Evolutionary conservation across 768 basidiomycete species (phyloP), one percentile per base, ranked within the genome.

Genomic region (Calocybe indica): DNA sequence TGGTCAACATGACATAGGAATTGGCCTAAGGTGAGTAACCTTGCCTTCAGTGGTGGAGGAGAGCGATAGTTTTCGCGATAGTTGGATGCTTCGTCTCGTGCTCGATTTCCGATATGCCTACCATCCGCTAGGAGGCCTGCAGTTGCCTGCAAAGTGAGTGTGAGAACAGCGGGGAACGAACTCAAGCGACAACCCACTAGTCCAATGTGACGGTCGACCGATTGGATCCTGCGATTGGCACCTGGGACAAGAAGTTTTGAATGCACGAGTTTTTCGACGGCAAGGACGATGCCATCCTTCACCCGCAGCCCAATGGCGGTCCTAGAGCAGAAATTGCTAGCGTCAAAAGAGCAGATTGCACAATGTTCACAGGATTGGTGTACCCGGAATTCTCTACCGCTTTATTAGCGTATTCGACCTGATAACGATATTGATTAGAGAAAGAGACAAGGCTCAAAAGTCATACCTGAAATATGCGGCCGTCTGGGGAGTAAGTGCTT

Each of bases 301-400:
- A 92, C 89, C 63, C 90, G 82, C 38, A 99, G 74, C 32, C 94
- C 96, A 56, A 99, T 94, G n/a, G 87, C 92, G 48, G 96, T 97
- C 39, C 94, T 97, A 4, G 22, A 22, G 4, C 4, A 22, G 22
- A 22, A 22, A 41, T 32, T 22, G 37, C 45, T 6, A 43, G 13
- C 30, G 12, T 53, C 45, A 55, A 49, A 38, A 34, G 46, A n/a
- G 14, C 36, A n/a, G 5, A 37, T 43, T 31, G 28, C 45, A 37
- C 47, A 29, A 31, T 22, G 40, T 34, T 37, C 51, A 35, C 46
- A 5, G 22, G 32, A 33, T 22, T 43, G 39, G 44, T 78, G 52
- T 64, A 93, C 89, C 96, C 96, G 36, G 95, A 92, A 70, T 96
- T 95, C 71, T 99, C 96, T 52, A 98, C 96, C 9, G 96, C 95